Evolutionary conservation across 2,329 filamentous ascomycete species (phyloP), one percentile per base, ranked within the genome.

Genomic region (Hymenoscyphus fraxineus): DNA sequence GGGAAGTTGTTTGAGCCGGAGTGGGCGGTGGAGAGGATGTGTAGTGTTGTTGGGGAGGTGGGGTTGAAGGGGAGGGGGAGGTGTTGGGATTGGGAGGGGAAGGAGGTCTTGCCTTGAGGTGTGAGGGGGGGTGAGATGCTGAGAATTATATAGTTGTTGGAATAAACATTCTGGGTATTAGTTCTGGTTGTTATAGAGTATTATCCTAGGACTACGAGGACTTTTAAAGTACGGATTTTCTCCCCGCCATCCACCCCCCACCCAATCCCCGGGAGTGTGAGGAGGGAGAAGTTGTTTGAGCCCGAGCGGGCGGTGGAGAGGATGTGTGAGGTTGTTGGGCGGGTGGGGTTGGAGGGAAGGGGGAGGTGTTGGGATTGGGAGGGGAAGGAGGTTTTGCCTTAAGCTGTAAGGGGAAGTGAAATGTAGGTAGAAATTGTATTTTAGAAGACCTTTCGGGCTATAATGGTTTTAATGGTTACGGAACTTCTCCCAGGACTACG

Each of bases 351-450:
- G 13, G 78, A 80, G 32, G 81, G 84, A 38, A 80, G 88, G 71
- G 89, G 89, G 0, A 81, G 78, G 70, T 89, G 85, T 70, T 90
- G 85, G 85, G 88, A 90, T 75, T 91, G 87, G 86, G 85, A 84
- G 72, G 87, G 86, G 1, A 79, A 85, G 65, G 87, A 89, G 75
- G 78, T 90, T 44, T 73, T 80, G 68, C 85, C 87, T 32, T 89
- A 73, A 79, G 58, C 0, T 6, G 38, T 55, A 22, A 4, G 32
- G 32, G 32, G 32, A 19, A 40, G 31, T 6, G 12, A 31, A 31
- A 1, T 54, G 1, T 19, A 2, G 47, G 32, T 35, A 4, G 32
- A 35, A 7, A 35, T 35, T 35, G 32, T 3, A 35, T 35, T 35
- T n/a, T n/a, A n/a, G n/a, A n/a, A n/a, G n/a, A n/a, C n/a, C n/a